These are phyloP conservation scores for Talaromyces adpressus DNA, from an alignment of 495 filamentous ascomycete species.

Conservation along the genomic window DNA sequence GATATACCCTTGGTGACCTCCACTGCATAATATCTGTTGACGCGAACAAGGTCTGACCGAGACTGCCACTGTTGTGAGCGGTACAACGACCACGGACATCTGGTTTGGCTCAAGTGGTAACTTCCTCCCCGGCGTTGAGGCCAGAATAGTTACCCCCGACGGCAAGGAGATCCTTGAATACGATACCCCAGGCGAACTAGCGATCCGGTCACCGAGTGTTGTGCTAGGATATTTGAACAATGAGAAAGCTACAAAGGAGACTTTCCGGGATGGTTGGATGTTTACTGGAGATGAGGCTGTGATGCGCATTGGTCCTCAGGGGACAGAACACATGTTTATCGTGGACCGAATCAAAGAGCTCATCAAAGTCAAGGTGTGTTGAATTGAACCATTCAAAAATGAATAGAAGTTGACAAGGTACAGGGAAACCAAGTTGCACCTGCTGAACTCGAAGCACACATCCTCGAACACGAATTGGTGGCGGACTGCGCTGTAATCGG, in stretches of 20 bases:
- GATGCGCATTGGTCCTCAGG: conserved; percentile 51
- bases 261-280: conserved; percentile 76
- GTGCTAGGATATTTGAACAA: conserved; percentile 83
- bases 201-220: conserved; percentile 68
- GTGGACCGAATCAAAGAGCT: conserved; percentile 90
- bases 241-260: conserved; percentile 72
- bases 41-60: conserved; percentile 63
- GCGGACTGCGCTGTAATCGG: conserved; percentile 81
- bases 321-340: conserved; percentile 73
- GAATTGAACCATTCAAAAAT: neutral
- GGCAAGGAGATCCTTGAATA: conserved; percentile 70
- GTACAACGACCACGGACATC: conserved; percentile 60
- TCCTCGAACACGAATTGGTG: conserved; percentile 74
- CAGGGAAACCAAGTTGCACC: conserved; percentile 88
- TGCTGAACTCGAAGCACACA: conserved; percentile 83
- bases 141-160: conserved; percentile 64
- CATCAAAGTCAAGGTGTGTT: conserved; percentile 81
- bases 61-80: conserved; percentile 64
- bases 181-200: conserved; percentile 73
- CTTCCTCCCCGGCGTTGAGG: conserved; percentile 59
- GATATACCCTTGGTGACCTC: conserved; percentile 3
- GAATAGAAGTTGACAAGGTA: neutral
- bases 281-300: conserved; percentile 81
- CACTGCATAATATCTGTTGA: neutral
- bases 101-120: conserved; percentile 67